These are phyloP conservation scores for Ophiostoma montium DNA, from an alignment of 2,329 filamentous ascomycete species.

Conservation along the genomic window DNA sequence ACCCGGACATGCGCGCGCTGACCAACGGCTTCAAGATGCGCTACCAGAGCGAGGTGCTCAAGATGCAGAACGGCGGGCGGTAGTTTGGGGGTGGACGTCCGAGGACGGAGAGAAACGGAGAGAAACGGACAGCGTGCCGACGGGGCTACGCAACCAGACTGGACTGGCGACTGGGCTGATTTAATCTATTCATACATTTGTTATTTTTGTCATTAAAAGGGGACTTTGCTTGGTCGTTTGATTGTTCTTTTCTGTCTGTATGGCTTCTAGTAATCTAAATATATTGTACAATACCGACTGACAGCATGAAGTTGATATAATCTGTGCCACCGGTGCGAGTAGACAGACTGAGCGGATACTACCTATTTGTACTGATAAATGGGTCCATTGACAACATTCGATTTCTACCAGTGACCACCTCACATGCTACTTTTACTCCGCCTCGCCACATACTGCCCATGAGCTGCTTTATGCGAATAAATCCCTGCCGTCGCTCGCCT, in stretches of 20 bases:
- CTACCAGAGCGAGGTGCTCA: constrained; percentile 51
- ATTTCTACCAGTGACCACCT: too few relatives aligned
- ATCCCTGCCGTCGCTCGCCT: background rate
- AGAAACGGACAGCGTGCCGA: background rate
- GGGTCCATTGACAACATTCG: too few relatives aligned
- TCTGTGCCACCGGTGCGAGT: too few relatives aligned
- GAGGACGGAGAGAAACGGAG: too few relatives aligned
- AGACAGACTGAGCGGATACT: too few relatives aligned
- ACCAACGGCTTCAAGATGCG: constrained; percentile 96
- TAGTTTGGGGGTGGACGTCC: background rate
- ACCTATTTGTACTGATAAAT: too few relatives aligned
- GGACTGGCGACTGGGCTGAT: background rate
- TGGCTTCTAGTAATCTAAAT: too few relatives aligned
- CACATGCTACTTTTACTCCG: too few relatives aligned
- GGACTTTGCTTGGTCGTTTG: background rate
- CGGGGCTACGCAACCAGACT: background rate
- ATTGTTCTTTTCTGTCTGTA: background rate
- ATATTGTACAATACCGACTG: too few relatives aligned
- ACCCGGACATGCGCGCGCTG: constrained; percentile 86
- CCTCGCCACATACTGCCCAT: too few relatives aligned
- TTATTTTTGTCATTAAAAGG: background rate
- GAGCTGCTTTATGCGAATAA: background rate
- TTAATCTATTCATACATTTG: background rate
- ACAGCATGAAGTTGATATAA: too few relatives aligned
- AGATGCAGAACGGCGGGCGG: constrained; percentile 29